Evolutionary conservation across 2,329 filamentous ascomycete genomes (phyloP), one percentile per base, ranked within the genome.

Genomic region (Colletotrichum incanum): DNA sequence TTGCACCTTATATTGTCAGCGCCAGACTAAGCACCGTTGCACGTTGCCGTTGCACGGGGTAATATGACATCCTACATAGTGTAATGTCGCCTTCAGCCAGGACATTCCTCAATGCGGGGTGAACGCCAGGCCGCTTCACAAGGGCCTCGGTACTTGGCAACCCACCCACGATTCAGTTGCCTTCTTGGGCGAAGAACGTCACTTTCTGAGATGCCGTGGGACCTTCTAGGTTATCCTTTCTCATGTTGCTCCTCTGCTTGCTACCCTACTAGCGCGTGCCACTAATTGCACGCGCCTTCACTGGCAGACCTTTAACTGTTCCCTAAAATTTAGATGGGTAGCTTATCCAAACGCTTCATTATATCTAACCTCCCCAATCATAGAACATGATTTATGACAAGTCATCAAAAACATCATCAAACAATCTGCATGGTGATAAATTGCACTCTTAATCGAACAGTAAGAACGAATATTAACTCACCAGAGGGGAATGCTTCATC

Each of bases 101-200:
- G 41, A 47, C 43, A 41, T 50, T 50, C 47, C 39, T 61, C 39
- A 55, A 56, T 71, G 67, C 54, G 55, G 67, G 64, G 67, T n/a
- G 18, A 45, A 28, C 45, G n/a, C 62, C 28, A 1, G n/a, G 47
- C 26, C 39, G 9, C 62, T 23, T 63, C 3, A 20, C 41, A 31
- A 34, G 54, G 34, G 63, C 67, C 55, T 71, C 67, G 67, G 63
- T 37, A 28, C 45, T 60, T 49, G 58, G 54, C 34, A 59, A 41
- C 28, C 37, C 50, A 49, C 56, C 45, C 28, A 39, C 69, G 65
- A 68, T 14, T 45, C 12, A 58, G n/a, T 68, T 72, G 50, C 69
- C 58, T 26, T 56, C 14, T 72, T 47, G 65, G 68, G 61, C 39
- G 18, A 20, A 23, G 23, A 5, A 54, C n/a, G 59, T 47, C 26